Conservation (phyloP, 2,329 filamentous ascomycete species). For the Didymella lethalis region DNA sequence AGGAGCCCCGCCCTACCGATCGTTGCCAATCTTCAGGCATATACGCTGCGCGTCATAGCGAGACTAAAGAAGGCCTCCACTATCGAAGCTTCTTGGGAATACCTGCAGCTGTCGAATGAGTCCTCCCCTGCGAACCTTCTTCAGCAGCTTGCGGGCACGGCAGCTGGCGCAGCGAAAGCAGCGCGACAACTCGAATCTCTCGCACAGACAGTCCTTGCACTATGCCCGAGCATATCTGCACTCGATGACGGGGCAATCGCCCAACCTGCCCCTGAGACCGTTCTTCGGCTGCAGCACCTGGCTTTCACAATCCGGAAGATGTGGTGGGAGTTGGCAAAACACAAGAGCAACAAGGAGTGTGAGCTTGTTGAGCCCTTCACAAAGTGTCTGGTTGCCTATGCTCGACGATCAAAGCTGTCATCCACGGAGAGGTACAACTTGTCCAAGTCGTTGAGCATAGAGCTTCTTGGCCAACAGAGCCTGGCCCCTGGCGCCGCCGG, state of each 20-base stretch:
- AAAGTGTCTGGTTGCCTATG: conserved; percentile 68
- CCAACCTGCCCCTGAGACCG: conserved; percentile 64
- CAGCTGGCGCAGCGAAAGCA: conserved; percentile 63
- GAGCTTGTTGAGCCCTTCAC: conserved; percentile 72
- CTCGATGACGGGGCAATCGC: conserved; percentile 69
- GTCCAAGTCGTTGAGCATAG: conserved; percentile 39
- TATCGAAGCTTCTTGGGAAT: conserved; percentile 65
- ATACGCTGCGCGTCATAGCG: conserved; percentile 69
- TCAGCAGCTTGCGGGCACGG: conserved; percentile 55
- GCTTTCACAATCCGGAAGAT: conserved; percentile 68
- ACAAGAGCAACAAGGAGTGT: conserved; percentile 67
- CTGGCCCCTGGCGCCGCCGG: conserved; percentile 1
- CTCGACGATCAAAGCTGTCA: conserved; percentile 58
- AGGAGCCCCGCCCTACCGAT: conserved; percentile 57
- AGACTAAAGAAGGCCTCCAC: conserved; percentile 66
- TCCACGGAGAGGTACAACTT: conserved; percentile 52
- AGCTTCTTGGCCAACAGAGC: conserved; percentile 8
- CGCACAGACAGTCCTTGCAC: conserved; percentile 69
- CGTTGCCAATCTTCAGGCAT: conserved; percentile 70
- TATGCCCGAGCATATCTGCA: conserved; percentile 72
- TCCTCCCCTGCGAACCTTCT: conserved; percentile 69
- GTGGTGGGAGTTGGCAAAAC: conserved; percentile 71
- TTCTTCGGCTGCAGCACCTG: conserved; percentile 69
- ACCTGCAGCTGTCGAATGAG: conserved; percentile 61
- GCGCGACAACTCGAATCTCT: conserved; percentile 72